Percentiles rank a stretch among this genome's conserved stretches.
Conservation (phyloP, 495 filamentous ascomycete genomes). For the Tuber umbilicatum region DNA sequence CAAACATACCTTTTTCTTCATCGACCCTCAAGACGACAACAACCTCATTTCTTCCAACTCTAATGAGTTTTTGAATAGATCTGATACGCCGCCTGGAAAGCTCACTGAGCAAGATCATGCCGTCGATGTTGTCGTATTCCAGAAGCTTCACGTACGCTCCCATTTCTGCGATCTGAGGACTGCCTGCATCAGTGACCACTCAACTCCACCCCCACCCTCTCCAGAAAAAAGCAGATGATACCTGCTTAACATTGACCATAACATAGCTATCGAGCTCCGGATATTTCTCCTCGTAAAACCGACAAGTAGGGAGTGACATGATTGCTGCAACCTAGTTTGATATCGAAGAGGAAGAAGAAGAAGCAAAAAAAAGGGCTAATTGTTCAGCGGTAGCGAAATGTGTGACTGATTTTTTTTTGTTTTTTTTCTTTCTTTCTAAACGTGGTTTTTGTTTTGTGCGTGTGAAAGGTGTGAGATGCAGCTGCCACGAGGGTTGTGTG, state of each 20-base stretch:
- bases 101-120: constrained; percentile 97
- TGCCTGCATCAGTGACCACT: constrained; percentile 7
- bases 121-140: constrained; percentile 99
- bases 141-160: constrained; percentile 98
- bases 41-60: constrained; percentile 94
- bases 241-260: constrained; percentile 97
- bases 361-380: not conserved
- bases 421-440: constrained; percentile 10
- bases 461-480: not conserved
- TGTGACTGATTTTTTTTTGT: not conserved
- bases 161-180: constrained; percentile 89
- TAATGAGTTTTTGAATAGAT: constrained; percentile 97
- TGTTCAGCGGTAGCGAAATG: not conserved
- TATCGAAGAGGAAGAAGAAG: not conserved
- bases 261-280: constrained; percentile 99
- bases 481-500: constrained; percentile 2
- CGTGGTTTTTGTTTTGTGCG: constrained; percentile 4
- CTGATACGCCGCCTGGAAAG: constrained; percentile 93
- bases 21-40: constrained; percentile 96
- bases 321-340: constrained; percentile 6
- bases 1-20: constrained; percentile 81
- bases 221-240: constrained; percentile 42
- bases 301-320: constrained; percentile 98
- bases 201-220: not conserved
- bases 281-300: constrained; percentile 97